Evolutionary conservation across 345 rosid genomes (phyloP).

Genomic region (Corymbia maculata): DNA sequence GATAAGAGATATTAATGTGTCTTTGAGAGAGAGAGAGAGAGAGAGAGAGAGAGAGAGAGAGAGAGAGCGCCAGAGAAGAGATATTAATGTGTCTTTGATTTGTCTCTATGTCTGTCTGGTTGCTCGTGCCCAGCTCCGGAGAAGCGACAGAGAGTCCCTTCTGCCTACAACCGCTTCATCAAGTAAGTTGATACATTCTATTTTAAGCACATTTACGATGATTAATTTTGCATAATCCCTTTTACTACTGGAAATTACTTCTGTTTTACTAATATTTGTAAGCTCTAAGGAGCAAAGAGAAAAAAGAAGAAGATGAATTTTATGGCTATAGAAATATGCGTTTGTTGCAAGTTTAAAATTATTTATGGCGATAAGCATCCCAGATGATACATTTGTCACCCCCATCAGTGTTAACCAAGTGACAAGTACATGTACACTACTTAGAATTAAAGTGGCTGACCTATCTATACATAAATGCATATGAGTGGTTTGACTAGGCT

Average conservation of each 20-base stretch:
- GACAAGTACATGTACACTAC: neutral
- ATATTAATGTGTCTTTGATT: conserved; percentile 27
- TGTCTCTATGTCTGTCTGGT: conserved; percentile 7
- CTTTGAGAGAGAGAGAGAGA: neutral
- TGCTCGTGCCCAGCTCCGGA: conserved; percentile 81
- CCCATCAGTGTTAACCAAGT: neutral
- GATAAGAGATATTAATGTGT: too few species aligned
- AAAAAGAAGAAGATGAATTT: neutral
- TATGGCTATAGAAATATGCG: neutral
- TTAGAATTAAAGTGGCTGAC: neutral
- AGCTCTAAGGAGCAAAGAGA: neutral
- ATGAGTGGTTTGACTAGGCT: neutral
- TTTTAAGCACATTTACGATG: neutral
- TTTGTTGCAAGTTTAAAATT: neutral
- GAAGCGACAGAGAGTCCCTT: conserved; percentile 99
- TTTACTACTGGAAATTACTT: neutral
- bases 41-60: neutral
- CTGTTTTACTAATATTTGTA: neutral
- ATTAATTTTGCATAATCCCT: neutral
- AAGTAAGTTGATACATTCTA: conserved; percentile 43
- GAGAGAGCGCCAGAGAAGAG: conserved; percentile 19
- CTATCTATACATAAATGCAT: neutral
- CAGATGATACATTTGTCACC: neutral
- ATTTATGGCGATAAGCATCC: neutral
- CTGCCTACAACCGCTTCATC: conserved; percentile 99